Evolutionary conservation across 2,329 filamentous ascomycete genomes (phyloP), one percentile per base, ranked within the genome.

Genomic region (Pseudocercospora pini-densiflorae): DNA sequence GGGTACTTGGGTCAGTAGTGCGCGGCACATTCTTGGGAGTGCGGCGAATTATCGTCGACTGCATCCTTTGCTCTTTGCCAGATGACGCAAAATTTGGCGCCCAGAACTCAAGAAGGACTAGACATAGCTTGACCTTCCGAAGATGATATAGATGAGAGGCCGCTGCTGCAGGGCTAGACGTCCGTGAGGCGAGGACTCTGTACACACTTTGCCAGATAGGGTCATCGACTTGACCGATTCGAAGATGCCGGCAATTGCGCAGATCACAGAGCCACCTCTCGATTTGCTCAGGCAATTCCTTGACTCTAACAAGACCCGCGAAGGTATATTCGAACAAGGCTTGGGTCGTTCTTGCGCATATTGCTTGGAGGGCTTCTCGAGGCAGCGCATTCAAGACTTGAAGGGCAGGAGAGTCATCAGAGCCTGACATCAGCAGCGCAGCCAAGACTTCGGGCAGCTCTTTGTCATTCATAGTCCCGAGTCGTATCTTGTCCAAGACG

Each of bases 401-500:
- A 16, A 51, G 23, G 27, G 65, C 55, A n/a, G 19, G 27, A 12
- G 21, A 27, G 3, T 36, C 19, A 10, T 55, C 21, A 47, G 31
- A 36, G 27, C 23, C 24, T 5, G 19, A 47, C 16, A 57, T 61
- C 16, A 63, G 21, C 40, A 67, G 21, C 16, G 51, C 23, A 2
- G 45, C 64, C 21, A 72, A 21, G 5, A 68, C 49, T 4, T 49
- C 27, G 3, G 55, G 27, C 10, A 73, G 23, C 36, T 69, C 63
- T 3, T 64, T 21, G 2, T 43, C 36, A 5, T 8, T 33, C 12
- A 75, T 24, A 1, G 69, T 72, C 21, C 62, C 60, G 19, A 74
- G 64, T 5, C 59, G 58, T 23, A 71, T 57, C 49, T 76, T 75
- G 23, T 72, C 71, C 1, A 59, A 49, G 2, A 73, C 47, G 1